A percentile compares a stretch with the other conserved stretches of the same genome.
Evolutionary conservation across 2,329 filamentous ascomycete species (phyloP).

Genomic region (Sarocladium oryzae): DNA sequence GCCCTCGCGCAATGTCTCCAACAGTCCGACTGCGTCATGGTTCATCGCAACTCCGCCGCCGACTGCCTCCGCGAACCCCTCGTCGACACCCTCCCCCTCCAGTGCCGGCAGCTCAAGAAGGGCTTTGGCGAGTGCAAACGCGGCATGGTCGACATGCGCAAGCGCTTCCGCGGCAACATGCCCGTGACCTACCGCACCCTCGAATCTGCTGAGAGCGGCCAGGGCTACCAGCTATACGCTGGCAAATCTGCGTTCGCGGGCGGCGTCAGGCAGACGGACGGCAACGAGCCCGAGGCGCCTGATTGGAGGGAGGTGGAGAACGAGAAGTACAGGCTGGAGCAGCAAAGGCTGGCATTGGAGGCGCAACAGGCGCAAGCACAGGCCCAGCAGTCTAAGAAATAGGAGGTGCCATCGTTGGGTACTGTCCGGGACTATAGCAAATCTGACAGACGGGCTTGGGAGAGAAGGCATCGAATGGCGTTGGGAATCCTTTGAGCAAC

Average conservation of each 20-base stretch:
- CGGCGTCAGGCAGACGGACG: slow-evolving; percentile 57
- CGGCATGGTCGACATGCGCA: slow-evolving; percentile 97
- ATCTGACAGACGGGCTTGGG: neutral
- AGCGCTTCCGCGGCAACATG: slow-evolving; percentile 91
- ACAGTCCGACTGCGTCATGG: slow-evolving; percentile 92
- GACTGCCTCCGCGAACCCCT: slow-evolving; percentile 86
- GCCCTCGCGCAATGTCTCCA: slow-evolving; percentile 93
- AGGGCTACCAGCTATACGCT: slow-evolving; percentile 69
- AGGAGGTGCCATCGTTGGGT: neutral
- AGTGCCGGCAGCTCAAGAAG: slow-evolving; percentile 89
- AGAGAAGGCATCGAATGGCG: slow-evolving; percentile 5
- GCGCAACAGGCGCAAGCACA: slow-evolving; percentile 17
- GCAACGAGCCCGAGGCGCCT: slow-evolving; percentile 54
- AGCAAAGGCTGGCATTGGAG: slow-evolving; percentile 18
- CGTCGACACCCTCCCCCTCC: slow-evolving; percentile 71
- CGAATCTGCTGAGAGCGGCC: slow-evolving; percentile 48
- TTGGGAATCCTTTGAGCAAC: neutral
- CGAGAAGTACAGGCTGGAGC: slow-evolving; percentile 43
- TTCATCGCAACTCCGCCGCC: slow-evolving; percentile 76
- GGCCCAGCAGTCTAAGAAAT: slow-evolving; percentile 15
- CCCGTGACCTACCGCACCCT: slow-evolving; percentile 63
- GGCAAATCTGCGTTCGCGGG: slow-evolving; percentile 65
- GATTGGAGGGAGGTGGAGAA: slow-evolving; percentile 63
- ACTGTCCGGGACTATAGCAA: neutral
- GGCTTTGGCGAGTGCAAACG: slow-evolving; percentile 93